A percentile compares a stretch with the other conserved stretches of the same genome.
phyloP scores from a whole-genome alignment of 257 asterid genomes.

The Nicotiana sylvestris region DNA sequence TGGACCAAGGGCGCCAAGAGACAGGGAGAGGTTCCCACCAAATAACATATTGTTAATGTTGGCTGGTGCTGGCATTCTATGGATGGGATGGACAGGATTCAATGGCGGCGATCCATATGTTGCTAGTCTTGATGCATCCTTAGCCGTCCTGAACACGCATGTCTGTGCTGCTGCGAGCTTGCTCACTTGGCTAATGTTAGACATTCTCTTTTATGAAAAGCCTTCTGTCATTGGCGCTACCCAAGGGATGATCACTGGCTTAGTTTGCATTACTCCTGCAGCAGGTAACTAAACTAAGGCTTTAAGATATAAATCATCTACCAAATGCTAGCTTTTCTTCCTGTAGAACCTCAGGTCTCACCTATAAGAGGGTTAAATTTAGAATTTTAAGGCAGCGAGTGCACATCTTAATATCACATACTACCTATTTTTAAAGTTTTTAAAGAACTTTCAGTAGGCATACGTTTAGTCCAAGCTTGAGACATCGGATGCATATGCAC shows the following conservation, averaged over 20 bases:
- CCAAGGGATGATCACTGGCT: constrained; percentile 84
- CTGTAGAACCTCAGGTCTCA: not conserved
- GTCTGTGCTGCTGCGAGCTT: constrained; percentile 68
- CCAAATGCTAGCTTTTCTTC: not conserved
- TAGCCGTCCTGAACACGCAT: constrained; percentile 74
- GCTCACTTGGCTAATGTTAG: constrained; percentile 67
- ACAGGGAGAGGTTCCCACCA: constrained; percentile 67
- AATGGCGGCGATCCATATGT: constrained; percentile 74
- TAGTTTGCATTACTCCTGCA: constrained; percentile 84
- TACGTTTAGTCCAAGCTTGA: not conserved
- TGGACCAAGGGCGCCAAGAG: constrained; percentile 58
- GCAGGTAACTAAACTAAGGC: constrained; percentile 41
- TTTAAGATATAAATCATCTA: not conserved
- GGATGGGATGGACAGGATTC: constrained; percentile 97
- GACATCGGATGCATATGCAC: not conserved
- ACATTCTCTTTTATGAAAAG: constrained; percentile 60
- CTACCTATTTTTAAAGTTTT: not conserved
- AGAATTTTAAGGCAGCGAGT: not conserved
- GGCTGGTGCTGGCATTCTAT: constrained; percentile 66
- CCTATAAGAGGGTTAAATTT: not conserved
- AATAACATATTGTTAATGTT: constrained; percentile 66
- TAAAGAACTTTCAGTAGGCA: not conserved
- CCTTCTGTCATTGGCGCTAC: constrained; percentile 85
- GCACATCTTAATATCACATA: not conserved
- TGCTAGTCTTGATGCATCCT: constrained; percentile 63